These are phyloP conservation scores for Aspergillus neotritici DNA, from an alignment of 2,329 filamentous ascomycete species.

Conservation along the genomic window DNA sequence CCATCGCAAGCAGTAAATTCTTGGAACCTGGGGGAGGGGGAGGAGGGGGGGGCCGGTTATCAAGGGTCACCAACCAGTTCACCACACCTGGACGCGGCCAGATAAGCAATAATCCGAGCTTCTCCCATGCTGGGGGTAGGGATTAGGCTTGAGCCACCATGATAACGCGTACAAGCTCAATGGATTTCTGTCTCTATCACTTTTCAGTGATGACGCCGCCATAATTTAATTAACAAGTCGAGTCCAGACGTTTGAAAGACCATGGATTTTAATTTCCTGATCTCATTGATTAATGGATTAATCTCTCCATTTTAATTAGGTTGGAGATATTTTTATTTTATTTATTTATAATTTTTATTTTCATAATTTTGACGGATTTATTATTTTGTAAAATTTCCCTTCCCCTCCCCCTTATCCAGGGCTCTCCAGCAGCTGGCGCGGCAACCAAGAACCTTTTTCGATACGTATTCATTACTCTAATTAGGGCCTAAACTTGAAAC, in stretches of 20 bases:
- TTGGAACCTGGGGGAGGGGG: neutral
- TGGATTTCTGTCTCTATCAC: neutral
- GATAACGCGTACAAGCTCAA: neutral
- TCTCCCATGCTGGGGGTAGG: slow-evolving; percentile 1
- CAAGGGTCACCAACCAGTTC: too few relatives aligned
- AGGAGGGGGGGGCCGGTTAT: neutral
- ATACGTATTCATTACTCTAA: neutral
- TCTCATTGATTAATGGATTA: too few relatives aligned
- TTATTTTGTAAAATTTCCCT: too few relatives aligned
- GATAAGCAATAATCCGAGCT: neutral
- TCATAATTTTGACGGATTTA: too few relatives aligned
- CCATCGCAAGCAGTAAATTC: neutral
- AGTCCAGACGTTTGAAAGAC: too few relatives aligned
- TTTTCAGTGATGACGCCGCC: too few relatives aligned
- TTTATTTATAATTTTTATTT: neutral
- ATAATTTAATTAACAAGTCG: too few relatives aligned
- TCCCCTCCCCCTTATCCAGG: slow-evolving; percentile 16
- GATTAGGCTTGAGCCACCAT: neutral
- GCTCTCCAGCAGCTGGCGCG: slow-evolving; percentile 5
- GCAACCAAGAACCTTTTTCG: neutral
- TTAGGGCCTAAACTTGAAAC: slow-evolving; percentile 33
- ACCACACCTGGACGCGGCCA: too few relatives aligned
- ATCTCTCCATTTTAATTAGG: too few relatives aligned
- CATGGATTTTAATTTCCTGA: too few relatives aligned
- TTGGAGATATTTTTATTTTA: too few relatives aligned